A percentile compares a stretch with the other conserved stretches of the same genome.
These are phyloP conservation scores for Plantago major DNA, from an alignment of 257 asterid species.

Conservation along the genomic window DNA sequence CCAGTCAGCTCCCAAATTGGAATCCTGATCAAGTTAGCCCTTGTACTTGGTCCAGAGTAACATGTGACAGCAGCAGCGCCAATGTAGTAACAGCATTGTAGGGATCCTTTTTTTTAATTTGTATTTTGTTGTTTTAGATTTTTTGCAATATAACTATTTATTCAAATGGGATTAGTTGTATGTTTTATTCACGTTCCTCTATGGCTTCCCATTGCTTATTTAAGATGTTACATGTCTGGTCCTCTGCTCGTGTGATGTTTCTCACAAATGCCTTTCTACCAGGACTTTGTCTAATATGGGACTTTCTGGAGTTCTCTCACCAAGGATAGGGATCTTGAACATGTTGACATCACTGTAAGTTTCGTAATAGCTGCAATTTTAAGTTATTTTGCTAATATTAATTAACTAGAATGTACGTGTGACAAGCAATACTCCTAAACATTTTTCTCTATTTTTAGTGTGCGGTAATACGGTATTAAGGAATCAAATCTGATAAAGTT, in stretches of 20 bases:
- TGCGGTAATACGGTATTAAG: no score
- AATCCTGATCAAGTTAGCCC: conserved; percentile 75
- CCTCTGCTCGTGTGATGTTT: conserved; percentile 8
- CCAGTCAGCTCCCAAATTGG: conserved; percentile 81
- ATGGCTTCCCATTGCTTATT: neutral
- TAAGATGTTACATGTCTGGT: neutral
- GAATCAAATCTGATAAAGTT: no score
- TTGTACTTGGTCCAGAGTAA: conserved; percentile 88
- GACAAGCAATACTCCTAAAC: no score
- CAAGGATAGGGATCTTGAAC: conserved; percentile 57
- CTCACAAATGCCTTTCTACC: conserved; percentile 26
- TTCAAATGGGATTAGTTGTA: conserved; percentile 3
- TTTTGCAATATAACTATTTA: neutral
- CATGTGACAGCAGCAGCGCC: conserved; percentile 45
- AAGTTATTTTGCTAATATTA: conserved; percentile 14
- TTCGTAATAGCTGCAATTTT: conserved; percentile 12
- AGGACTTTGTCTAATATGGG: conserved; percentile 91
- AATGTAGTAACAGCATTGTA: conserved; percentile 77
- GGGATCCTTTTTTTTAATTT: conserved; percentile 22
- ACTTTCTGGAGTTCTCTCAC: conserved; percentile 75
- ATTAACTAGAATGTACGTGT: no score
- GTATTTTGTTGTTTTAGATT: neutral
- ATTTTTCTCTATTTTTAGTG: no score
- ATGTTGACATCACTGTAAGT: conserved; percentile 74
- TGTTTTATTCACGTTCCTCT: neutral